These are phyloP conservation scores for Rhizopogon sp. DNA, from an alignment of 768 basidiomycete species.

Conservation along the genomic window DNA sequence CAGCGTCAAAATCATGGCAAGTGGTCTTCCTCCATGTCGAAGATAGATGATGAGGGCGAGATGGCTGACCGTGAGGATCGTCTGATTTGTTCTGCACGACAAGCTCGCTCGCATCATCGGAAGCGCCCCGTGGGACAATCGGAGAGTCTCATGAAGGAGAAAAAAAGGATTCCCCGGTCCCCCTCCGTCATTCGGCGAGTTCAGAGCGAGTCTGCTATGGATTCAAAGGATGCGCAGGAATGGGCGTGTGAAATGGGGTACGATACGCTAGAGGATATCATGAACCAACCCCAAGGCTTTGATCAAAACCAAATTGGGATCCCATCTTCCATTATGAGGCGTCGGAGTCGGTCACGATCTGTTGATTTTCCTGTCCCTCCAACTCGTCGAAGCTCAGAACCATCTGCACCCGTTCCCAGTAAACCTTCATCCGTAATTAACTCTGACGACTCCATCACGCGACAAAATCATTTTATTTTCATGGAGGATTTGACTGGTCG, in stretches of 20 bases:
- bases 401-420: conserved; percentile 22
- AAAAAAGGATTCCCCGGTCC: conserved; percentile 29
- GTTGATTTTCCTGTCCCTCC: conserved; percentile 21
- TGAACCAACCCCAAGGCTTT: conserved; percentile 14
- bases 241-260: conserved; percentile 39
- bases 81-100: conserved; percentile 1
- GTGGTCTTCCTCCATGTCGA: conserved; percentile 28
- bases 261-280: conserved; percentile 18
- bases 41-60: conserved; percentile 57
- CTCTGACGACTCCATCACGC: conserved; percentile 49
- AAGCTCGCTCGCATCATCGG: conserved; percentile 12
- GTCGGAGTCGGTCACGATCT: conserved; percentile 39
- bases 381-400: conserved; percentile 8
- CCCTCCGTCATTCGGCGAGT: conserved; percentile 49
- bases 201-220: conserved; percentile 54
- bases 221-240: conserved; percentile 29
- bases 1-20: conserved; percentile 40
- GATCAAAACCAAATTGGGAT: conserved; percentile 15
- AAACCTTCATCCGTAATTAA: conserved; percentile 33
- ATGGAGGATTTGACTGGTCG: conserved; percentile 98
- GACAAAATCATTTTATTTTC: conserved; percentile 96
- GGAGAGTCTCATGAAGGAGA: conserved; percentile 32
- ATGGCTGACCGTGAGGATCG: conserved; percentile 38
- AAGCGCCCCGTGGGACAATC: conserved; percentile 21
- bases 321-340: conserved; percentile 25